phyloP scores from a whole-genome alignment of 2,329 filamentous ascomycete species.

The Rosellinia necatrix region DNA sequence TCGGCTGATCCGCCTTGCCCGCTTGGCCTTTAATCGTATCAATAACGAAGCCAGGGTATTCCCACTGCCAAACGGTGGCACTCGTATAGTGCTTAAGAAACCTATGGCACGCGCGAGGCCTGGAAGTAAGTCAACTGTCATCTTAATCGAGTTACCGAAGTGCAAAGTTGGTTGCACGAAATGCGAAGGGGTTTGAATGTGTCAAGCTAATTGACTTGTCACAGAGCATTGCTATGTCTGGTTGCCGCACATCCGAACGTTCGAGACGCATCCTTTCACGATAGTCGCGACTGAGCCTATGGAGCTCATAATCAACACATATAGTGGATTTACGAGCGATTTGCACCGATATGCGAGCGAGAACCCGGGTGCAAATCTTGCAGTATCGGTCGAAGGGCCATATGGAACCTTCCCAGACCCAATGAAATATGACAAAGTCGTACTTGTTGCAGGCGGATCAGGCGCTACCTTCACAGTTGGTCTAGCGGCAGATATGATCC shows the following conservation, averaged over 20 bases:
- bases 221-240: conserved; percentile 65
- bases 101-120: conserved; percentile 50
- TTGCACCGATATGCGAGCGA: conserved; percentile 56
- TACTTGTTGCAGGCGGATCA: conserved; percentile 65
- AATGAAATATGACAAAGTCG: conserved; percentile 56
- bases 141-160: too few species aligned
- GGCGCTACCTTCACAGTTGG: conserved; percentile 64
- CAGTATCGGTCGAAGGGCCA: conserved; percentile 61
- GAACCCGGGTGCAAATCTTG: conserved; percentile 54
- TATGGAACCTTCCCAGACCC: conserved; percentile 62
- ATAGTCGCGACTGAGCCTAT: conserved; percentile 57
- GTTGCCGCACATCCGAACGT: conserved; percentile 60
- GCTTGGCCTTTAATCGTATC: conserved; percentile 44
- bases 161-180: too few species aligned
- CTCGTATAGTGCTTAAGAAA: conserved; percentile 53
- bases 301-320: conserved; percentile 63
- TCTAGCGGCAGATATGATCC: conserved; percentile 51
- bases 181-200: too few species aligned
- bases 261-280: conserved; percentile 69
- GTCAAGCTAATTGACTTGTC: neutral
- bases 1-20: conserved; percentile 46
- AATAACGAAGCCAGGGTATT: conserved; percentile 49
- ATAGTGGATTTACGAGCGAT: conserved; percentile 63
- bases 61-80: conserved; percentile 51
- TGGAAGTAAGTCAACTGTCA: conserved; percentile 44